A percentile compares a stretch with the other conserved stretches of the same genome.
These are phyloP conservation scores for Globisporangium echinulatum DNA, from an alignment of 352 stramenopile species.

Conservation along the genomic window DNA sequence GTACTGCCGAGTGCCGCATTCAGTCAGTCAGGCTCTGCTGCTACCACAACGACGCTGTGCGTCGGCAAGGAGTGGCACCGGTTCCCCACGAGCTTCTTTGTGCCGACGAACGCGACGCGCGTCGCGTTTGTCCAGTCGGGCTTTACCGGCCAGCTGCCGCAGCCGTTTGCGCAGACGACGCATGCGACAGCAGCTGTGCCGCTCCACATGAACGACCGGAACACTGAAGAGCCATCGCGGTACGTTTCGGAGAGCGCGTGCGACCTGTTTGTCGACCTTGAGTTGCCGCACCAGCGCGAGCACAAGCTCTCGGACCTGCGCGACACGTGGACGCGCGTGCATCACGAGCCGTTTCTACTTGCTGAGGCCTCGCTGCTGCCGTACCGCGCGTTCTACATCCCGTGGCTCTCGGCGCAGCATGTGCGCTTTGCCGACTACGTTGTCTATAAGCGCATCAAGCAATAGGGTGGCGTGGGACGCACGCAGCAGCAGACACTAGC, in stretches of 20 bases:
- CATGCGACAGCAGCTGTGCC: conserved; percentile 58
- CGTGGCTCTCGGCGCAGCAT: conserved; percentile 45
- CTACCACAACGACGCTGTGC: conserved; percentile 70
- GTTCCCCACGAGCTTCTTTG: conserved; percentile 94
- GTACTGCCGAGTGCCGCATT: conserved; percentile 37
- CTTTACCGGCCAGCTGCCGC: conserved; percentile 93
- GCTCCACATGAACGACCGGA: conserved; percentile 92
- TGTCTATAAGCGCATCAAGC: conserved; percentile 50
- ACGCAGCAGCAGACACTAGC: neutral
- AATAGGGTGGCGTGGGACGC: neutral
- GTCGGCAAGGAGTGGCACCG: conserved; percentile 97
- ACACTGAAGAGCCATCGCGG: conserved; percentile 85
- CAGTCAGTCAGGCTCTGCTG: conserved; percentile 2
- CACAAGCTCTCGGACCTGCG: conserved; percentile 57
- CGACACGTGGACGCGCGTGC: conserved; percentile 41
- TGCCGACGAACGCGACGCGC: conserved; percentile 75
- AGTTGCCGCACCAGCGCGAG: conserved; percentile 54
- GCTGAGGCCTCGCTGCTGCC: conserved; percentile 53
- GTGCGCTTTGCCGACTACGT: conserved; percentile 54
- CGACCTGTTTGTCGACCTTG: conserved; percentile 88
- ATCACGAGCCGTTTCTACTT: conserved; percentile 54
- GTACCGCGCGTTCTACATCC: conserved; percentile 76
- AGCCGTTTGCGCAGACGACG: conserved; percentile 80
- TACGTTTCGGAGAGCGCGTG: conserved; percentile 80
- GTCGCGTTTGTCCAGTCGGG: conserved; percentile 90